Evolutionary conservation across 495 filamentous ascomycete genomes (phyloP).

Genomic region (Bathelium albidoporum): DNA sequence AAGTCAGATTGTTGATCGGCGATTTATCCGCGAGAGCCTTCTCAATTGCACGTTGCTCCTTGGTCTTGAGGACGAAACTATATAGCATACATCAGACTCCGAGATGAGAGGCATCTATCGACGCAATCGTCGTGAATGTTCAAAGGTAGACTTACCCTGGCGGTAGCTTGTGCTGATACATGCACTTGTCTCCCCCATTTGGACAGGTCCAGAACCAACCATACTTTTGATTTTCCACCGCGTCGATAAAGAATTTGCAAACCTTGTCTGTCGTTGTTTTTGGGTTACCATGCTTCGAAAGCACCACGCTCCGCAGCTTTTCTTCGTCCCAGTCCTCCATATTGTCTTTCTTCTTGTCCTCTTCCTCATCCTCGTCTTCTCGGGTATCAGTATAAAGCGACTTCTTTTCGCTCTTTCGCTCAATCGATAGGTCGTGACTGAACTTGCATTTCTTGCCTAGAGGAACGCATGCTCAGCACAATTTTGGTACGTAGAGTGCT

Average conservation of each 20-base stretch:
- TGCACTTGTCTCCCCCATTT: conserved; percentile 95
- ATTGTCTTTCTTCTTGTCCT: conserved; percentile 76
- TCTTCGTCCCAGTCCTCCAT: conserved; percentile 97
- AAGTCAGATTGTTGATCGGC: conserved; percentile 81
- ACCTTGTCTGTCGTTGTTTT: conserved; percentile 95
- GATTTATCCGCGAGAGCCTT: conserved; percentile 97
- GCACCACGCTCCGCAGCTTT: conserved; percentile 78
- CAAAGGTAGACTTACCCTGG: conserved; percentile 52
- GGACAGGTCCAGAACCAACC: conserved; percentile 99
- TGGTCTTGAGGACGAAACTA: conserved; percentile 94
- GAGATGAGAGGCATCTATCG: background rate
- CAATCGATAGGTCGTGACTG: conserved; percentile 78
- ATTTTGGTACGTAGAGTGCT: background rate
- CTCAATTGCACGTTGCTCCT: conserved; percentile 90
- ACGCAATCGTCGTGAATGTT: background rate
- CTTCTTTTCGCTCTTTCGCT: conserved; percentile 86
- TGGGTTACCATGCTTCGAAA: conserved; percentile 96
- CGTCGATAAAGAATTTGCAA: conserved; percentile 97
- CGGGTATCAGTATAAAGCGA: conserved; percentile 82
- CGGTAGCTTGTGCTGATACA: conserved; percentile 92
- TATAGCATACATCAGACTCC: background rate
- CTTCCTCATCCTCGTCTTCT: conserved; percentile 50
- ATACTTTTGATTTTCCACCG: conserved; percentile 96
- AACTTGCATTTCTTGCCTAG: conserved; percentile 85
- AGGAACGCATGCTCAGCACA: background rate